These are phyloP conservation scores for Pseudonitzschia multiseries DNA, from an alignment of 108 stramenopile species.

Conservation along the genomic window DNA sequence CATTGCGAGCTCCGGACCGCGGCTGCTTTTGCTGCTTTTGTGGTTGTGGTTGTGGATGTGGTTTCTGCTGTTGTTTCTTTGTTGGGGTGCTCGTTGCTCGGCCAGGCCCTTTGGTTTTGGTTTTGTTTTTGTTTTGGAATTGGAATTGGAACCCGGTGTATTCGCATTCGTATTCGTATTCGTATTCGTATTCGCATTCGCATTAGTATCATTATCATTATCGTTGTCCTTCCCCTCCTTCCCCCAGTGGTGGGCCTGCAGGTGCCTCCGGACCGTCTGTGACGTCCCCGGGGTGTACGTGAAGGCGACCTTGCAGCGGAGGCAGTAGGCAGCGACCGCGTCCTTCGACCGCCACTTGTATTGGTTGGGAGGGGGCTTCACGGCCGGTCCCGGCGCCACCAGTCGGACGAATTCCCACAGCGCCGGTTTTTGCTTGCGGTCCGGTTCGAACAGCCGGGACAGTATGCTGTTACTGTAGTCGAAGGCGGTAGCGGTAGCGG, in stretches of 20 bases:
- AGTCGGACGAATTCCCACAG: constrained; percentile 31
- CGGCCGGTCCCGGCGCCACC: constrained; percentile 33
- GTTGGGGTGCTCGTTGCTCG: too few species aligned
- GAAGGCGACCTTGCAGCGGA: constrained; percentile 35
- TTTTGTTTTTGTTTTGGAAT: neutral
- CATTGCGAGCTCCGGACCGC: too few species aligned
- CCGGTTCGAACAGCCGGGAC: constrained; percentile 33
- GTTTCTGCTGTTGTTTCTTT: neutral
- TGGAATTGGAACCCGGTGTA: neutral
- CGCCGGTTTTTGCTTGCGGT: constrained; percentile 28
- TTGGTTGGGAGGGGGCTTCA: constrained; percentile 21
- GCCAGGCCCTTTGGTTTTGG: too few species aligned
- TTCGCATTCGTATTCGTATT: too few species aligned
- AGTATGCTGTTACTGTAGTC: constrained; percentile 12
- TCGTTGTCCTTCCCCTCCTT: neutral
- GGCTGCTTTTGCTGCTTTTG: neutral
- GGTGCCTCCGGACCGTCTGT: constrained; percentile 27
- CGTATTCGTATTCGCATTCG: too few species aligned
- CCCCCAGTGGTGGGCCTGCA: constrained; percentile 30
- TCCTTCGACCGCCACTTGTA: constrained; percentile 20
- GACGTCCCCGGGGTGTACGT: constrained; percentile 38
- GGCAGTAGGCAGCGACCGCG: constrained; percentile 38
- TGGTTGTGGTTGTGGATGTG: neutral
- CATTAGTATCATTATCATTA: too few species aligned
- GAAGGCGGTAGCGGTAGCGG: too few species aligned